Evolutionary conservation across 2,329 filamentous ascomycete genomes (phyloP).

Genomic region (Fusarium keratoplasticum): DNA sequence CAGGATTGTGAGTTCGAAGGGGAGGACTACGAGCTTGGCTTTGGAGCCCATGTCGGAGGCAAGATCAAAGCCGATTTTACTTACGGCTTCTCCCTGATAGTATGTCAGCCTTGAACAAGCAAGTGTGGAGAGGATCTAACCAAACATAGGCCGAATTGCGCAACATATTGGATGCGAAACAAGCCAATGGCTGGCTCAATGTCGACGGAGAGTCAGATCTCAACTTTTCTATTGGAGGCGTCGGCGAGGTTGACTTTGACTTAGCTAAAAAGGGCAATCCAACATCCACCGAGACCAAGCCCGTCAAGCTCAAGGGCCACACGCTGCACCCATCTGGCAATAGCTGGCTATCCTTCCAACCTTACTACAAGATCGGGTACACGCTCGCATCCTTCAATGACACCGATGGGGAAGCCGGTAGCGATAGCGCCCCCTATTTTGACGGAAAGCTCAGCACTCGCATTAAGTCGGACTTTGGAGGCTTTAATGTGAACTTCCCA

Average conservation of each 20-base stretch:
- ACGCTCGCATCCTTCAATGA: background rate
- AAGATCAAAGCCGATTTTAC: background rate
- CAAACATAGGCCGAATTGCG: background rate
- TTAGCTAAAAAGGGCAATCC: background rate
- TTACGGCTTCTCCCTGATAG: background rate
- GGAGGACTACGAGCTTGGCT: background rate
- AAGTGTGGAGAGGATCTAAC: background rate
- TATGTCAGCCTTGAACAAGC: background rate
- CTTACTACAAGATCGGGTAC: background rate
- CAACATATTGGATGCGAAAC: background rate
- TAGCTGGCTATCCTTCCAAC: background rate
- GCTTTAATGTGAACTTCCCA: background rate
- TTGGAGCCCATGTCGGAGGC: background rate
- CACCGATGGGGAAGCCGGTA: background rate
- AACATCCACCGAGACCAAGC: background rate
- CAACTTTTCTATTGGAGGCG: background rate
- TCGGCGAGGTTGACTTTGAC: background rate
- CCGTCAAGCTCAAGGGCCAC: background rate
- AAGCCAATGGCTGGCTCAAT: background rate
- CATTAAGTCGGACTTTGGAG: background rate
- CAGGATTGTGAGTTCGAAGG: constrained; percentile 4
- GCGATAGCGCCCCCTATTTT: background rate
- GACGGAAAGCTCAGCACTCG: background rate
- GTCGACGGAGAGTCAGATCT: background rate
- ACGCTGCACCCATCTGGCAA: background rate